phyloP scores from a whole-genome alignment of 164 flowering plant genomes.

The Liriodendron chinense region DNA sequence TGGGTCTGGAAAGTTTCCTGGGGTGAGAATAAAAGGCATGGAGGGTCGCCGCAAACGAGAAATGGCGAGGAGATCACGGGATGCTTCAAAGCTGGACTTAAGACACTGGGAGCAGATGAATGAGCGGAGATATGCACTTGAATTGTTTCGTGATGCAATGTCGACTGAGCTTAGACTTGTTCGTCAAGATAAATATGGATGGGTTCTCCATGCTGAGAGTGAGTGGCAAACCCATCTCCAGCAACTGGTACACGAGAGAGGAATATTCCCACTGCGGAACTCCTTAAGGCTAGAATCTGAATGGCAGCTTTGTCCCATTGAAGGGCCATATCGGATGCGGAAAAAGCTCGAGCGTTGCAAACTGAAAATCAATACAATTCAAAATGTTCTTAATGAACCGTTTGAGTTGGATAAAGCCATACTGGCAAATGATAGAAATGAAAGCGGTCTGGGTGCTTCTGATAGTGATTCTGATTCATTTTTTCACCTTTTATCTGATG shows the following conservation, averaged over 20 bases:
- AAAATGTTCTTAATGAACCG: slow-evolving; percentile 54
- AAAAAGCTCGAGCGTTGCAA: slow-evolving; percentile 90
- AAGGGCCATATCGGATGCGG: slow-evolving; percentile 99
- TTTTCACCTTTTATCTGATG: slow-evolving; percentile 51
- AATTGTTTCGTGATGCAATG: slow-evolving; percentile 85
- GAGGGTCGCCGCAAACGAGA: slow-evolving; percentile 90
- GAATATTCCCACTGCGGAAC: slow-evolving; percentile 68
- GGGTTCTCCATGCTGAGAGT: slow-evolving; percentile 99
- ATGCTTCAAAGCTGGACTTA: slow-evolving; percentile 56
- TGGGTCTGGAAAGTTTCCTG: slow-evolving; percentile 89
- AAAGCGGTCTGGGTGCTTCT: slow-evolving; percentile 47
- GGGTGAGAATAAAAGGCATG: slow-evolving; percentile 88
- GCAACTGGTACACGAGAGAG: slow-evolving; percentile 95
- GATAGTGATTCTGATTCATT: slow-evolving; percentile 53
- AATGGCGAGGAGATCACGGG: slow-evolving; percentile 69
- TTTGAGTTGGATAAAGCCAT: slow-evolving; percentile 48
- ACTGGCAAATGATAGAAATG: slow-evolving; percentile 38
- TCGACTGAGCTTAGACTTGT: slow-evolving; percentile 92
- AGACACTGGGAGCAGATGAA: slow-evolving; percentile 87
- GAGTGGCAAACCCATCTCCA: slow-evolving; percentile 97
- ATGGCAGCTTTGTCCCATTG: slow-evolving; percentile 99
- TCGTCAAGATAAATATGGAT: slow-evolving; percentile 98
- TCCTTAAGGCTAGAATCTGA: slow-evolving; percentile 60
- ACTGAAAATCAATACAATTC: slow-evolving; percentile 66
- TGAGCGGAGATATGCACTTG: slow-evolving; percentile 92